These are phyloP conservation scores for Dactylella cylindrospora DNA, from an alignment of 2,329 filamentous ascomycete genomes.

Conservation along the genomic window DNA sequence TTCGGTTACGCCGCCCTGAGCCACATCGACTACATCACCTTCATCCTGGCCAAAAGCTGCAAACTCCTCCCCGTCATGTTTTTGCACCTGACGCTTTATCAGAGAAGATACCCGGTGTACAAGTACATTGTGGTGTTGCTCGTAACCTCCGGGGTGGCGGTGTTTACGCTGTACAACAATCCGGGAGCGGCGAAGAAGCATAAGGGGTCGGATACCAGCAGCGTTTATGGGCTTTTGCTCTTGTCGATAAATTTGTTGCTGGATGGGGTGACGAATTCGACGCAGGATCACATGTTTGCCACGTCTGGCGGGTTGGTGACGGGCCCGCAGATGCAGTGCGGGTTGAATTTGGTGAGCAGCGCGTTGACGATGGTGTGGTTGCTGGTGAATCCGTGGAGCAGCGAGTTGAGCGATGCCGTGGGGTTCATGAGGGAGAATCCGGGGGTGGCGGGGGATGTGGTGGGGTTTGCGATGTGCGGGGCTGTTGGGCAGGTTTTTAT, in stretches of 20 bases:
- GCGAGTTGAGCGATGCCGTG: slow-evolving; percentile 77
- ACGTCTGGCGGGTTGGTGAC: slow-evolving; percentile 52
- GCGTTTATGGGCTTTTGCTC: slow-evolving; percentile 76
- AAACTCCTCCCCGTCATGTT: slow-evolving; percentile 99
- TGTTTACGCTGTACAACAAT: slow-evolving; percentile 85
- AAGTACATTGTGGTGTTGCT: slow-evolving; percentile 92
- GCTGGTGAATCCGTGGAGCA: slow-evolving; percentile 74
- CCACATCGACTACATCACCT: slow-evolving; percentile 71
- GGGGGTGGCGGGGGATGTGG: slow-evolving; percentile 77
- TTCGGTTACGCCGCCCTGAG: slow-evolving; percentile 68
- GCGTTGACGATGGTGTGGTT: slow-evolving; percentile 75
- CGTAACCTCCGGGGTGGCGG: slow-evolving; percentile 87
- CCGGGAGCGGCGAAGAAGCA: slow-evolving; percentile 63
- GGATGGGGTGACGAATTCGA: slow-evolving; percentile 93
- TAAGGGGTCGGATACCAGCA: slow-evolving; percentile 60
- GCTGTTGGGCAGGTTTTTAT: slow-evolving; percentile 96
- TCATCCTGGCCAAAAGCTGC: slow-evolving; percentile 75
- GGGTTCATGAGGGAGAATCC: slow-evolving; percentile 80
- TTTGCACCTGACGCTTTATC: slow-evolving; percentile 88
- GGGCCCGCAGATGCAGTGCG: slow-evolving; percentile 99
- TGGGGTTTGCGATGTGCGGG: slow-evolving; percentile 86
- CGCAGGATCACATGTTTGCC: slow-evolving; percentile 90
- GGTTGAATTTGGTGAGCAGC: slow-evolving; percentile 86
- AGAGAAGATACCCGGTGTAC: slow-evolving; percentile 84
- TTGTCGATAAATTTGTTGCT: slow-evolving; percentile 88